Evolutionary conservation across 2,329 filamentous ascomycete genomes (phyloP).

Genomic region (Exophiala phaeomuriformis): DNA sequence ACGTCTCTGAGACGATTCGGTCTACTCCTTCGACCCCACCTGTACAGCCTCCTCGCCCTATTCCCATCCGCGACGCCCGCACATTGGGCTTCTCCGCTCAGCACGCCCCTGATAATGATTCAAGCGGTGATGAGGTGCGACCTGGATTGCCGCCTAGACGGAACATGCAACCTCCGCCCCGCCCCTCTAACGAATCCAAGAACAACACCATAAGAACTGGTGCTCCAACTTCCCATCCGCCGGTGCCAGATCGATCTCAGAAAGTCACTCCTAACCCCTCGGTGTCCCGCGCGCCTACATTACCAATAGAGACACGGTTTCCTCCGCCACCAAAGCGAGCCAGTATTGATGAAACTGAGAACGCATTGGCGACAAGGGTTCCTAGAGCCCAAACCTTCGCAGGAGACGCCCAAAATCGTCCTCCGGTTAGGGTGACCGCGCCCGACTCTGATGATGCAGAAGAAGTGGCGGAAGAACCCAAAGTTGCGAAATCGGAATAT

Average conservation of each 20-base stretch:
- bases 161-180: slow-evolving; percentile 28
- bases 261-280: slow-evolving; percentile 13
- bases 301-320: slow-evolving; percentile 26
- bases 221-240: neutral
- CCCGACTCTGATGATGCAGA: slow-evolving; percentile 48
- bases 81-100: slow-evolving; percentile 20
- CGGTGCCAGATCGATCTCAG: slow-evolving; percentile 15
- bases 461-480: slow-evolving; percentile 41
- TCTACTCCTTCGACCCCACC: slow-evolving; percentile 14
- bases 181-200: slow-evolving; percentile 24
- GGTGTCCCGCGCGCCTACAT: slow-evolving; percentile 20
- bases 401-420: slow-evolving; percentile 3
- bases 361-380: slow-evolving; percentile 2
- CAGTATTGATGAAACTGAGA: slow-evolving; percentile 16
- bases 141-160: slow-evolving; percentile 45
- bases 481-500: slow-evolving; percentile 56
- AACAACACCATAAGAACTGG: slow-evolving; percentile 11
- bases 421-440: slow-evolving; percentile 23
- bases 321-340: slow-evolving; percentile 32
- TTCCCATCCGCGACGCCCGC: slow-evolving; percentile 21
- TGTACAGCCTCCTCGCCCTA: slow-evolving; percentile 8
- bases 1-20: slow-evolving; percentile 22
- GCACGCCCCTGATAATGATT: slow-evolving; percentile 1
- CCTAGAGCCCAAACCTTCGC: slow-evolving; percentile 13
- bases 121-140: slow-evolving; percentile 32